Base-by-base conservation (phyloP, 306 rosid genomes). In the Gynostemma pentaphyllum region DNA sequence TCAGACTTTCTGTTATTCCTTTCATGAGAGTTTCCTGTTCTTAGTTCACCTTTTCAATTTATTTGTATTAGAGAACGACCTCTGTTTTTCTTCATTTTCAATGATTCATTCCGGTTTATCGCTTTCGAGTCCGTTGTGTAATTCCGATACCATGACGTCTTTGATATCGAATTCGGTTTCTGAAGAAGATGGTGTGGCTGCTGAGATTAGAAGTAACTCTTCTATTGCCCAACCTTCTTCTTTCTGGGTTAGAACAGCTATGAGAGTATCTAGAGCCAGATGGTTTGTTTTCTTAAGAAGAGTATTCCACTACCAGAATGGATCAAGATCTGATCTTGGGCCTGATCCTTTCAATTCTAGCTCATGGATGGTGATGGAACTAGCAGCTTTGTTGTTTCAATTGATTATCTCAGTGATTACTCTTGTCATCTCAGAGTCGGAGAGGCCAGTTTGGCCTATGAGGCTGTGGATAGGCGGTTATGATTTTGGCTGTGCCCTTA, bases 401-500 rank as follows among this genome's bases (percentile, higher is more conserved):
- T 70, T 92, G 73, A 70, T 75, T 22, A 46, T 83, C 74, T 66
- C 81, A n/a, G 79, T 84, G 2, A 66, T 80, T 56, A 84, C 76
- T 69, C 63, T 94, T 72, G 75, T 78, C n/a, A 69, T 81, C 69
- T 86, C 99, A 0, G 76, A 82, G 72, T 76, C 27, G 62, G 97
- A 94, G 77, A 88, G 44, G 72, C 99, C 99, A 24, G 70, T 88
- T 82, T 88, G 97, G 99, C 99, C 99, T 54, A 86, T 94, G 97
- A 94, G 97, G 77, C 44, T 86, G 55, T 94, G 99, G 99, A 76
- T 87, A 39, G 64, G 75, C 68, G 95, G 97, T 57, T 88, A 94
- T 75, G 90, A 83, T 68, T 79, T 88, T 73, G 99, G 97, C 0
- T 89, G 95, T 67, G 16, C 81, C 62, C 97, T 94, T 61, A 80